phyloP scores from a whole-genome alignment of 75 land plant species.

The Sequoia sempervirens region DNA sequence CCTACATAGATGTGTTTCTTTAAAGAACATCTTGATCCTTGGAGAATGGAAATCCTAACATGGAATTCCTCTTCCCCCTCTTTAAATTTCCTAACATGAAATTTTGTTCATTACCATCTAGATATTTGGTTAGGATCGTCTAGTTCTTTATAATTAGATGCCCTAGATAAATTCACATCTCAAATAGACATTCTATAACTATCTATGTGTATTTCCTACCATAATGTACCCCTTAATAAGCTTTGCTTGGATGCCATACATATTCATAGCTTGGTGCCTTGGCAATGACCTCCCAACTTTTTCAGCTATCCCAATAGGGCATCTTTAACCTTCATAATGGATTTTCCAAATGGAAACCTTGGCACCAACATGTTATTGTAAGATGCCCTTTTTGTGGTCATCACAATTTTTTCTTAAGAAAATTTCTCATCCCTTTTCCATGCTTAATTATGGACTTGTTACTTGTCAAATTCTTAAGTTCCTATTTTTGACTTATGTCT shows the following conservation, averaged over 20 bases:
- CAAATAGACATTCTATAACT: background rate
- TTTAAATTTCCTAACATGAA: background rate
- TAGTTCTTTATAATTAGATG: background rate
- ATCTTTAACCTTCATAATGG: background rate
- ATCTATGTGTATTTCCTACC: background rate
- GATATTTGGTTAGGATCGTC: background rate
- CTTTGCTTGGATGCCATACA: background rate
- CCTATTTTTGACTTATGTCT: background rate
- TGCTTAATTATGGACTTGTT: background rate
- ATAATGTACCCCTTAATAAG: background rate
- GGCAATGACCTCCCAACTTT: background rate
- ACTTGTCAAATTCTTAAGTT: background rate
- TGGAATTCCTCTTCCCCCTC: background rate
- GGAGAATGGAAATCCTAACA: background rate
- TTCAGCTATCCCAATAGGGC: background rate
- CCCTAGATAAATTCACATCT: background rate
- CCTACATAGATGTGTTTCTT: background rate
- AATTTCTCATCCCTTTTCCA: background rate
- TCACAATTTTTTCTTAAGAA: background rate
- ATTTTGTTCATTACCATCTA: background rate
- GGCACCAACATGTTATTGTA: background rate
- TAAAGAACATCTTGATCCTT: background rate
- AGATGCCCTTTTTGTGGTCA: background rate
- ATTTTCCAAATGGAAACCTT: background rate
- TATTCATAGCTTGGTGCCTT: background rate